A percentile compares a stretch with the other conserved stretches of the same genome.
Conservation (phyloP, 345 rosid genomes). For the Triadica sebifera region DNA sequence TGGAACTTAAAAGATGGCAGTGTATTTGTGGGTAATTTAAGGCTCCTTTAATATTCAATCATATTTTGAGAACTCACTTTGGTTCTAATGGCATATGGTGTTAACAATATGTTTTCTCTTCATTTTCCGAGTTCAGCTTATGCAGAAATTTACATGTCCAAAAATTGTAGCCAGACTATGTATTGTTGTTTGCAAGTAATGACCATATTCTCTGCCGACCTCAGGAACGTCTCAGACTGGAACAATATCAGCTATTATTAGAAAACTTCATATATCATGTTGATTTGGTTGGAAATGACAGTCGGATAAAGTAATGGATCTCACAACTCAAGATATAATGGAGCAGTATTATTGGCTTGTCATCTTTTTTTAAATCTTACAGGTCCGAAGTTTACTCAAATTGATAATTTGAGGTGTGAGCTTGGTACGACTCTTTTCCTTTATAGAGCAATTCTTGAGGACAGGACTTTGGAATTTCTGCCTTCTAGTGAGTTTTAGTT, state of each 20-base stretch:
- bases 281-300: slow-evolving; percentile 35
- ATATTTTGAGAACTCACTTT: background rate
- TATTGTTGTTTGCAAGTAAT: background rate
- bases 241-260: slow-evolving; percentile 60
- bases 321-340: slow-evolving; percentile 65
- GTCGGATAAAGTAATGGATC: slow-evolving; percentile 32
- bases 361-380: slow-evolving; percentile 50
- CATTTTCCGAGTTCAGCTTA: background rate
- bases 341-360: slow-evolving; percentile 53
- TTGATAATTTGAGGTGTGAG: slow-evolving; percentile 61
- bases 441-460: slow-evolving; percentile 56
- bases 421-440: slow-evolving; percentile 58
- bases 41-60: background rate
- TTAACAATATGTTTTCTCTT: background rate
- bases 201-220: background rate
- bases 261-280: slow-evolving; percentile 53
- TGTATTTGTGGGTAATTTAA: background rate
- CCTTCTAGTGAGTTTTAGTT: slow-evolving; percentile 43
- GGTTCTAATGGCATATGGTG: background rate
- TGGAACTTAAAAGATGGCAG: background rate
- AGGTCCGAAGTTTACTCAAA: slow-evolving; percentile 58
- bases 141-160: background rate
- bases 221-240: slow-evolving; percentile 68
- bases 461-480: slow-evolving; percentile 61
- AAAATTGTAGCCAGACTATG: background rate